Evolutionary conservation across 148 eudicot species (phyloP).

Genomic region (Amaranthus hypochondriacus): DNA sequence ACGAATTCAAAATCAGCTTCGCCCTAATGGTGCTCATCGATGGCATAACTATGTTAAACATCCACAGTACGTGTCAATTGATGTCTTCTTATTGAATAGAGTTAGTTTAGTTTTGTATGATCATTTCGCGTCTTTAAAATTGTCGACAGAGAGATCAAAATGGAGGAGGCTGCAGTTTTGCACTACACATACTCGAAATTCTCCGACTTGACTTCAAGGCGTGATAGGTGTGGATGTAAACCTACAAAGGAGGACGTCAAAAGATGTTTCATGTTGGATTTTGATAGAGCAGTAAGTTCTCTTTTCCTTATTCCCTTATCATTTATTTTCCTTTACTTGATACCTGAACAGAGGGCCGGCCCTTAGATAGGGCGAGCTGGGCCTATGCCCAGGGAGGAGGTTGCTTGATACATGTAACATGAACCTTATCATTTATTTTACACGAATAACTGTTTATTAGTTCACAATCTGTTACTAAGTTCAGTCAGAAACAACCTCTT

Average conservation of each 20-base stretch:
- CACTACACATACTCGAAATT: constrained; percentile 60
- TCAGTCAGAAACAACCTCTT: too few species aligned
- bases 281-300: constrained; percentile 54
- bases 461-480: too few species aligned
- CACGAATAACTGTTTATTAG: too few species aligned
- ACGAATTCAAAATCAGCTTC: constrained; percentile 59
- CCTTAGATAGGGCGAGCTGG: too few species aligned
- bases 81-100: not conserved
- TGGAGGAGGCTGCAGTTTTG: constrained; percentile 70
- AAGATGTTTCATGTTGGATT: constrained; percentile 64
- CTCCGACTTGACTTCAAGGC: constrained; percentile 61
- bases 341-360: too few species aligned
- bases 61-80: constrained; percentile 36
- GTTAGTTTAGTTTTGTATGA: not conserved
- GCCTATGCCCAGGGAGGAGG: too few species aligned
- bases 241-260: constrained; percentile 57
- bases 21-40: constrained; percentile 85
- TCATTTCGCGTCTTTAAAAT: not conserved
- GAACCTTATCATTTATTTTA: too few species aligned
- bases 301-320: not conserved
- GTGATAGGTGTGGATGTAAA: constrained; percentile 60
- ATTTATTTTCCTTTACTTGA: not conserved
- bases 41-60: constrained; percentile 64
- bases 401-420: too few species aligned
- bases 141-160: constrained; percentile 38